These are phyloP conservation scores for Plasmodium gallinaceum DNA, from an alignment of 169 alveolate genomes.

Conservation along the genomic window DNA sequence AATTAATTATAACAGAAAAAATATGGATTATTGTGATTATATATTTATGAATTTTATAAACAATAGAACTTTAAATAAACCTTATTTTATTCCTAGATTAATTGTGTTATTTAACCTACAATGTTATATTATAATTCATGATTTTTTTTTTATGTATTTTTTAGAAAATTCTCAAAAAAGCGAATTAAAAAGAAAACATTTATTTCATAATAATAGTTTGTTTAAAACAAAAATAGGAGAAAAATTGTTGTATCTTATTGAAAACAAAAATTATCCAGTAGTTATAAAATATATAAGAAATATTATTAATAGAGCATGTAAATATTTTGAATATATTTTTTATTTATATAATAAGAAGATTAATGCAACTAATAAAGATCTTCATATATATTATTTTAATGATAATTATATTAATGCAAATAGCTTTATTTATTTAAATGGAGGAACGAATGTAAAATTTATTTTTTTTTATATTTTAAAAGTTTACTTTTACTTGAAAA, in stretches of 20 bases:
- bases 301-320: slow-evolving; percentile 49
- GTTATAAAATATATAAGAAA: slow-evolving; percentile 60
- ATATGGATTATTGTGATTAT: slow-evolving; percentile 33
- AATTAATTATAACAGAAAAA: slow-evolving; percentile 16
- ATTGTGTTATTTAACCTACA: slow-evolving; percentile 47
- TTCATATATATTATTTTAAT: slow-evolving; percentile 43
- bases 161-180: slow-evolving; percentile 42
- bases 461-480: slow-evolving; percentile 59
- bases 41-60: slow-evolving; percentile 59
- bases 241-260: slow-evolving; percentile 26
- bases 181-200: not conserved
- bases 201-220: not conserved
- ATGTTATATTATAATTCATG: slow-evolving; percentile 62
- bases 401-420: slow-evolving; percentile 41
- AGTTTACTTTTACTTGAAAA: slow-evolving; percentile 48
- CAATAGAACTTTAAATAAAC: slow-evolving; percentile 48
- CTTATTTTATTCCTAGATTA: slow-evolving; percentile 52
- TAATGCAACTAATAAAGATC: not conserved
- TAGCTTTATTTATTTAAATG: slow-evolving; percentile 68
- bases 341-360: slow-evolving; percentile 24
- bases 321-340: slow-evolving; percentile 30
- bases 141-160: slow-evolving; percentile 51
- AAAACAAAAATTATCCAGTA: slow-evolving; percentile 33
- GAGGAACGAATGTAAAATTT: slow-evolving; percentile 46
- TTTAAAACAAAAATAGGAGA: slow-evolving; percentile 35